Evolutionary conservation across 208 protist species (phyloP).

Genomic region (Trypanosoma rangeli): DNA sequence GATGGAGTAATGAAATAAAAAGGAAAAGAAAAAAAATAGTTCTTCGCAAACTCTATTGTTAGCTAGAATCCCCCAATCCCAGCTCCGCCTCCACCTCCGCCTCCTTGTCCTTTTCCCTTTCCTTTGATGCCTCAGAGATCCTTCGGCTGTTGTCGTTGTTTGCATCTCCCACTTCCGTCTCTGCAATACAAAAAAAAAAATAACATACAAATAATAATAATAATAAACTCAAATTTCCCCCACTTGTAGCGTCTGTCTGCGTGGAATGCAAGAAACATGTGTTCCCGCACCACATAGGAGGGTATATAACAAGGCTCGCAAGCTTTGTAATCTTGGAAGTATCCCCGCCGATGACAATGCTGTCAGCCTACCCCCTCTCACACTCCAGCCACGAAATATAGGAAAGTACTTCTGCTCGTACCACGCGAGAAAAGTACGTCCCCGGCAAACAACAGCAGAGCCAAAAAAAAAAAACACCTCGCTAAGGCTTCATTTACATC

Average conservation of each 20-base stretch:
- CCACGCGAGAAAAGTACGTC: slow-evolving; percentile 63
- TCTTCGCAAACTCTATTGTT: background rate
- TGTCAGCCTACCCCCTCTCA: slow-evolving; percentile 66
- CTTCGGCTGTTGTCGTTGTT: background rate
- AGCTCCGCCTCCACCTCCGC: background rate
- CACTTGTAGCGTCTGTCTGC: background rate
- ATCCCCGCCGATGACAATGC: slow-evolving; percentile 77
- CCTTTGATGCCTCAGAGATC: background rate
- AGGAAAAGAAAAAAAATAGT: background rate
- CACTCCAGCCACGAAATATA: slow-evolving; percentile 81
- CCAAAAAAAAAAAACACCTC: slow-evolving; percentile 53
- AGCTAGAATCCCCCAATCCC: background rate
- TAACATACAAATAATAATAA: background rate
- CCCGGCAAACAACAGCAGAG: slow-evolving; percentile 68
- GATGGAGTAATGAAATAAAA: background rate
- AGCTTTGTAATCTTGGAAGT: slow-evolving; percentile 81
- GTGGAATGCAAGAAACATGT: background rate
- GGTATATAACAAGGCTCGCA: slow-evolving; percentile 58
- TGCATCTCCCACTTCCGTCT: background rate
- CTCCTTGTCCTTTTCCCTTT: background rate
- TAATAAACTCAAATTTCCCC: background rate
- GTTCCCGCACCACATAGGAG: slow-evolving; percentile 50
- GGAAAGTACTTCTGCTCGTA: slow-evolving; percentile 77
- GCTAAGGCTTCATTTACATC: slow-evolving; percentile 50
- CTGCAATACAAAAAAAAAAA: slow-evolving; percentile 7